Base-by-base conservation (phyloP, 768 basidiomycete genomes). In the Mycena filopes region DNA sequence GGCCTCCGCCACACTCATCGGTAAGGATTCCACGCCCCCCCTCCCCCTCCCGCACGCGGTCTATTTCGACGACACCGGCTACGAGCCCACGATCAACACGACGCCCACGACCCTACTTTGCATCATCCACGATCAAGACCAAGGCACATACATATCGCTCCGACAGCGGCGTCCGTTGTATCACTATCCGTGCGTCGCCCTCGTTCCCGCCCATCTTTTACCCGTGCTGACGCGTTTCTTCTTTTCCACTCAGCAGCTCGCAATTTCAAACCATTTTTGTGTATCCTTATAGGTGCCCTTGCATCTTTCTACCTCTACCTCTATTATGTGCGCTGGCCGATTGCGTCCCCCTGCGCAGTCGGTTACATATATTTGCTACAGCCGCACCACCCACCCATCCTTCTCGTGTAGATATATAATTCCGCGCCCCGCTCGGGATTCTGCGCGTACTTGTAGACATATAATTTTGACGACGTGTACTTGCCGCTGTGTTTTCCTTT, bases 151-250 rank as follows among this genome's bases (percentile, higher is more conserved):
- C 65, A 36, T 36, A 36, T 36, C 29, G n/a, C 54, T 23, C 48
- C 54, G 41, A 60, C 59, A 66, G 55, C 45, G 65, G 65, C 60
- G 60, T 62, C 60, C 43, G 28, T 62, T 66, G 65, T 61, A 61
- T 62, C 55, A 38, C 26, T 50, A 50, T 38, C 43, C 33, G 65
- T 66, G 21, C 33, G 65, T 57, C 16, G 21, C n/a, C n/a, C 33
- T 21, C 29, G n/a, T n/a, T n/a, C 16, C 16, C n/a, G 21, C 25
- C 13, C 15, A 4, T 7, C 18, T 25, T 25, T 33, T 5, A n/a
- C 25, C 8, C 3, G 13, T 45, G n/a, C 55, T 56, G 31, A 50
- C 29, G 23, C 28, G n/a, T 7, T 11, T 25, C 11, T 13, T n/a
- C 38, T 29, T 12, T 36, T 36, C 4, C 15, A 36, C 11, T 33